phyloP scores from a whole-genome alignment of 768 basidiomycete genomes.

The Termitomyces eurrhizus region DNA sequence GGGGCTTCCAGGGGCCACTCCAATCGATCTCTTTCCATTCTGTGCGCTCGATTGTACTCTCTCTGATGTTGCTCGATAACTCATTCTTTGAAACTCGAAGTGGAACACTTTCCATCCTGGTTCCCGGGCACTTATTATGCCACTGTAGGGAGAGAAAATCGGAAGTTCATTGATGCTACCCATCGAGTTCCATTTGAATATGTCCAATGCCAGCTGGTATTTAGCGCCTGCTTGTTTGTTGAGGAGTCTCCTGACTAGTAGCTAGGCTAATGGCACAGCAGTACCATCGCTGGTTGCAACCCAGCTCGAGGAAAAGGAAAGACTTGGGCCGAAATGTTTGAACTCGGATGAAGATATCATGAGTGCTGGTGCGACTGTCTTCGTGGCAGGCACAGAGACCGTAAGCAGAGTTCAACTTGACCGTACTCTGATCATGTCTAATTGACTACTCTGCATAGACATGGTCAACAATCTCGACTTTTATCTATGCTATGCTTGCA shows the following conservation, averaged over 20 bases:
- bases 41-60: conserved; percentile 22
- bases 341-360: conserved; percentile 16
- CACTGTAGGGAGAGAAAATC: conserved; percentile 11
- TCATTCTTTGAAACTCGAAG: not conserved
- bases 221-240: not conserved
- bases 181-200: conserved; percentile 25
- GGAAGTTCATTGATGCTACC: conserved; percentile 17
- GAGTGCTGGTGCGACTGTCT: conserved; percentile 16
- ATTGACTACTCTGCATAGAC: conserved; percentile 20
- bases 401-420: conserved; percentile 16
- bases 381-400: conserved; percentile 31
- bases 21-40: conserved; percentile 19
- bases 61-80: conserved; percentile 23
- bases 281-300: conserved; percentile 16
- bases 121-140: conserved; percentile 27
- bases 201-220: conserved; percentile 29
- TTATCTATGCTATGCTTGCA: conserved; percentile 36
- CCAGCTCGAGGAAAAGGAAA: conserved; percentile 12
- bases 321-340: not conserved
- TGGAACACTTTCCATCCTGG: not conserved
- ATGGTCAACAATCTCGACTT: conserved; percentile 24
- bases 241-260: not conserved
- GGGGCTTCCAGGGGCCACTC: conserved; percentile 20
- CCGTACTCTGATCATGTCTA: not conserved
- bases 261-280: conserved; percentile 17